A percentile compares a stretch with the other conserved stretches of the same genome.
These are phyloP conservation scores for Wickerhamiella kazuoi DNA, from an alignment of 805 yeast species.

Conservation along the genomic window DNA sequence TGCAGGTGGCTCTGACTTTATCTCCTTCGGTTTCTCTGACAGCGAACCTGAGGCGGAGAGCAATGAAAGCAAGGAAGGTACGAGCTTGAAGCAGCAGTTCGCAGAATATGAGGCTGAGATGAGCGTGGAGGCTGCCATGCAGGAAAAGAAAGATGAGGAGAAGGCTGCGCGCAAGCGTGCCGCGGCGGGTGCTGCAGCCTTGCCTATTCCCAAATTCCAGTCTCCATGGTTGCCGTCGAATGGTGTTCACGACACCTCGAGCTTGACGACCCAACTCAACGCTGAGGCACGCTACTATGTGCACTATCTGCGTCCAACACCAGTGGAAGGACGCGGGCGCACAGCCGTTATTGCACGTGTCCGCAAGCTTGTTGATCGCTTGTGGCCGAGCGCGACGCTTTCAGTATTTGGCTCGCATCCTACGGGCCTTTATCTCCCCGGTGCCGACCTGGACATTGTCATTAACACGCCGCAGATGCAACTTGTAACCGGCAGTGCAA, in stretches of 20 bases:
- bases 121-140: no score
- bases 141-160: no score
- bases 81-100: no score
- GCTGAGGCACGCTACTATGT: slow-evolving; percentile 73
- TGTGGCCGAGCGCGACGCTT: slow-evolving; percentile 68
- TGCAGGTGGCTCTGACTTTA: no score
- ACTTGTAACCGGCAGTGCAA: slow-evolving; percentile 37
- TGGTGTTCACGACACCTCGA: not conserved
- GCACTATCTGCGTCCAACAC: slow-evolving; percentile 70
- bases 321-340: slow-evolving; percentile 49
- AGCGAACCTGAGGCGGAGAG: no score
- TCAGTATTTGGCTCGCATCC: slow-evolving; percentile 90
- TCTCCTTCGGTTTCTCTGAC: no score
- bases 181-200: not conserved
- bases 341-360: slow-evolving; percentile 46
- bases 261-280: slow-evolving; percentile 65
- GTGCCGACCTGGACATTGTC: slow-evolving; percentile 92
- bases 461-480: slow-evolving; percentile 44
- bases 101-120: no score
- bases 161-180: not conserved
- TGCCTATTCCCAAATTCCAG: slow-evolving; percentile 4
- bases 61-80: no score
- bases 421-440: slow-evolving; percentile 81
- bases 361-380: slow-evolving; percentile 30
- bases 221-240: slow-evolving; percentile 5